A percentile compares a stretch with the other conserved stretches of the same genome.
Conservation (phyloP, 495 filamentous ascomycete species). For the Aspergillus leporis region DNA sequence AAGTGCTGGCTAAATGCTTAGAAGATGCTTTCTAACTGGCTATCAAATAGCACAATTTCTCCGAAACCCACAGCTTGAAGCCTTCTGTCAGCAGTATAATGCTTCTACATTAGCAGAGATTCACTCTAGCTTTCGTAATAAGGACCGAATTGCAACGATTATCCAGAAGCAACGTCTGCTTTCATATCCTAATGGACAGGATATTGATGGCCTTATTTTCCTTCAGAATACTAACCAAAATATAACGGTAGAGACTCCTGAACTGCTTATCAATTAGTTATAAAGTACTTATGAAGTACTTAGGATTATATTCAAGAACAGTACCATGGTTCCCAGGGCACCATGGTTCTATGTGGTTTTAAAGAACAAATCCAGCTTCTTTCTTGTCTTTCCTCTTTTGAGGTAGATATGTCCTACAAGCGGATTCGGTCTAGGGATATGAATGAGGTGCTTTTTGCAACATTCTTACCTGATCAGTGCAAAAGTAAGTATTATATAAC, state of each 20-base stretch:
- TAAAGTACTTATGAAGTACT: not conserved
- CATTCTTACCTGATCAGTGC: conserved; percentile 1
- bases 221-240: not conserved
- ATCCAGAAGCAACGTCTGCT: conserved; percentile 15
- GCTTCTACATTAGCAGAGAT: no score
- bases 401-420: conserved; percentile 14
- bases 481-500: conserved; percentile 10
- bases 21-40: not conserved
- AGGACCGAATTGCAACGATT: conserved; percentile 9
- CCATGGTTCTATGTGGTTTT: conserved; percentile 13
- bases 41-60: conserved; percentile 13
- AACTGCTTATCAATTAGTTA: no score
- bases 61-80: conserved; percentile 11
- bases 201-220: conserved; percentile 13
- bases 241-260: no score
- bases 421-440: conserved; percentile 7
- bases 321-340: conserved; percentile 7
- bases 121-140: no score
- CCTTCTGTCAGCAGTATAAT: conserved; percentile 13
- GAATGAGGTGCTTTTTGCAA: conserved; percentile 15
- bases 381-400: no score
- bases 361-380: conserved; percentile 11
- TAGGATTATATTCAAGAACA: conserved; percentile 18
- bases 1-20: conserved; percentile 11
- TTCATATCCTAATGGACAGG: conserved; percentile 9